Conservation (phyloP, 768 basidiomycete species). For the Calocybe cyanea region DNA sequence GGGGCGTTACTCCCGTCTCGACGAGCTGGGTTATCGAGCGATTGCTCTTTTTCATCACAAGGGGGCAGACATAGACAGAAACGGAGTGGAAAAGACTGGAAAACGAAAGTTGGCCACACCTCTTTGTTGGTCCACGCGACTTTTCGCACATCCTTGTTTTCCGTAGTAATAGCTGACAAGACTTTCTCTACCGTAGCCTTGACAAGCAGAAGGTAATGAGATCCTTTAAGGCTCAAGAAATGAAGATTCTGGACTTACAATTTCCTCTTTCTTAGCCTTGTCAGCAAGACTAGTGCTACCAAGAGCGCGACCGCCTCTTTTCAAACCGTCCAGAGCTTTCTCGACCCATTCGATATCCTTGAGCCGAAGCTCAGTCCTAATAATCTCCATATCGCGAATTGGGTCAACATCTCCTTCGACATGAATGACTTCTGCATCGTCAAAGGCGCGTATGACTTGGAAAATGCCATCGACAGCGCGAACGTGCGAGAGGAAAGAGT, state of each 20-base stretch:
- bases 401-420: constrained; percentile 99
- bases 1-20: constrained; percentile 85
- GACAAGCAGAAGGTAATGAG: not conserved
- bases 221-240: too few species aligned
- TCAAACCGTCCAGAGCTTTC: constrained; percentile 77
- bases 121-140: constrained; percentile 96
- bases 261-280: constrained; percentile 95
- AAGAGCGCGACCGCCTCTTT: constrained; percentile 68
- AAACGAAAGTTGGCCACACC: constrained; percentile 44
- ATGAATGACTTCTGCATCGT: constrained; percentile 98
- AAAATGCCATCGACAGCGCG: constrained; percentile 99
- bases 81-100: not conserved
- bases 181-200: constrained; percentile 87
- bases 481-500: constrained; percentile 95
- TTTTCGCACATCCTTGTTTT: constrained; percentile 89
- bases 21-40: constrained; percentile 96
- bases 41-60: constrained; percentile 72
- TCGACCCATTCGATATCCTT: constrained; percentile 99
- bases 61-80: constrained; percentile 2
- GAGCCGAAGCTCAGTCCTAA: constrained; percentile 86
- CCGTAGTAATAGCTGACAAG: constrained; percentile 69
- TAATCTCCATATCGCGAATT: constrained; percentile 95
- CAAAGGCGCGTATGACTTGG: constrained; percentile 96
- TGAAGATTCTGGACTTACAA: constrained; percentile 50
- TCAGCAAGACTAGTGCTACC: constrained; percentile 81